A percentile compares a stretch with the other conserved stretches of the same genome.
phyloP scores from a whole-genome alignment of 225 moss, liverwort and hornwort species.

The Pseudisothecium myosuroides region DNA sequence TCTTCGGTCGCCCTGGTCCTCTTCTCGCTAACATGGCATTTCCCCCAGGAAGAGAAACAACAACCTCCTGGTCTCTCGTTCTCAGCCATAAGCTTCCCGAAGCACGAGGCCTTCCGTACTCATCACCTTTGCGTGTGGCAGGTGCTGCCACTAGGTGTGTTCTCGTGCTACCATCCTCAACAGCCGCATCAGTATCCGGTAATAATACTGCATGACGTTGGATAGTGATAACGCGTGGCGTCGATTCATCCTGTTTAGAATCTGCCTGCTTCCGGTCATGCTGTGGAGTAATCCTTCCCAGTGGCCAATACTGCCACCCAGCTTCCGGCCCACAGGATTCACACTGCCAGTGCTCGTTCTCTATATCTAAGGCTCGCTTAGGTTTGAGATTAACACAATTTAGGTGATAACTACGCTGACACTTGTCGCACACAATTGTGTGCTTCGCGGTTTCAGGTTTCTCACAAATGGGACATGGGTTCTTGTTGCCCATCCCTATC shows the following conservation, averaged over 20 bases:
- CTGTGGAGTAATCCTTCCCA: constrained; percentile 29
- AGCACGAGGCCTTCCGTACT: not conserved
- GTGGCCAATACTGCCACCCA: constrained; percentile 30
- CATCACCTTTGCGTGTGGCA: not conserved
- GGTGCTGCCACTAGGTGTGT: not conserved
- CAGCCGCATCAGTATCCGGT: not conserved
- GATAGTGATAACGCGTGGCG: not conserved
- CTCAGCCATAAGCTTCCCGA: not conserved
- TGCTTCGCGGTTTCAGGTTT: constrained; percentile 36
- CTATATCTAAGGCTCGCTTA: constrained; percentile 22
- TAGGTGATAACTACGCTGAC: constrained; percentile 41
- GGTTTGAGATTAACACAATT: constrained; percentile 40
- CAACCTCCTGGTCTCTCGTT: constrained; percentile 10
- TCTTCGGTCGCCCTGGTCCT: constrained; percentile 34
- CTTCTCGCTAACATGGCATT: not conserved
- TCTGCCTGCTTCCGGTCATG: constrained; percentile 37
- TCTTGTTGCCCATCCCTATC: constrained; percentile 25
- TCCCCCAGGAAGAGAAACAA: not conserved
- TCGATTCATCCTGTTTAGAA: not conserved
- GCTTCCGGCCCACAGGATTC: constrained; percentile 23
- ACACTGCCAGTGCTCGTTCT: constrained; percentile 61
- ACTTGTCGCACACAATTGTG: constrained; percentile 53
- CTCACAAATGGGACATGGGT: constrained; percentile 19
- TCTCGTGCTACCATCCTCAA: not conserved
- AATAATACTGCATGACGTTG: not conserved